Conservation (phyloP, 352 stramenopile species). For the Thraustochytrium sp. region DNA sequence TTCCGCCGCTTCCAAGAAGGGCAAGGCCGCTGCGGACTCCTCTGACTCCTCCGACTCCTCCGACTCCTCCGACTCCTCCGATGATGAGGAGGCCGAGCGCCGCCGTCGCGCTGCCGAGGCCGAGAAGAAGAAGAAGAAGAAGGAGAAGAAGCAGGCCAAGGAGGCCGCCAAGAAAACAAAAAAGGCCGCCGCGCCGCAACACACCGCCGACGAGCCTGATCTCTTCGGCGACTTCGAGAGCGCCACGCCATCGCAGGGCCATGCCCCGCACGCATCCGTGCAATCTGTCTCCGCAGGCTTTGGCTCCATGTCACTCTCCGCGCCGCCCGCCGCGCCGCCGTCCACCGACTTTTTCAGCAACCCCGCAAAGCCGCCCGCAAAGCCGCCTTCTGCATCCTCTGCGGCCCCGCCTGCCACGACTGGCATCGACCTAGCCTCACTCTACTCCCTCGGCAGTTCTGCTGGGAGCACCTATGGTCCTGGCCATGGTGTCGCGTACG, state of each 20-base stretch:
- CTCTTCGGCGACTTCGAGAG: conserved; percentile 20
- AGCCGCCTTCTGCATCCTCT: not conserved
- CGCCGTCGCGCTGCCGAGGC: not conserved
- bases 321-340: not conserved
- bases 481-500: conserved; percentile 1
- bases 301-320: not conserved
- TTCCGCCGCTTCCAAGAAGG: not conserved
- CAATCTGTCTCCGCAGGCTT: conserved; percentile 3
- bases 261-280: not conserved
- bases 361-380: not conserved
- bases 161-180: not conserved
- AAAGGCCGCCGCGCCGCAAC: not conserved
- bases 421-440: conserved; percentile 20
- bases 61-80: not conserved
- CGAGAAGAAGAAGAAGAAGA: conserved; percentile 29
- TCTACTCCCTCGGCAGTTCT: conserved; percentile 10
- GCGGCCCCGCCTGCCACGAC: not conserved
- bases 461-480: conserved; percentile 28
- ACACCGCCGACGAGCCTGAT: not conserved
- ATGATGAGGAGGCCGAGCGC: not conserved
- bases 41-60: conserved; percentile 9
- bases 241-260: not conserved
- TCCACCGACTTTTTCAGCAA: not conserved
- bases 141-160: not conserved
- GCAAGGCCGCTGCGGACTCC: not conserved